Conservation (phyloP, 2,329 filamentous ascomycete species). For the Fusarium euwallaceae region DNA sequence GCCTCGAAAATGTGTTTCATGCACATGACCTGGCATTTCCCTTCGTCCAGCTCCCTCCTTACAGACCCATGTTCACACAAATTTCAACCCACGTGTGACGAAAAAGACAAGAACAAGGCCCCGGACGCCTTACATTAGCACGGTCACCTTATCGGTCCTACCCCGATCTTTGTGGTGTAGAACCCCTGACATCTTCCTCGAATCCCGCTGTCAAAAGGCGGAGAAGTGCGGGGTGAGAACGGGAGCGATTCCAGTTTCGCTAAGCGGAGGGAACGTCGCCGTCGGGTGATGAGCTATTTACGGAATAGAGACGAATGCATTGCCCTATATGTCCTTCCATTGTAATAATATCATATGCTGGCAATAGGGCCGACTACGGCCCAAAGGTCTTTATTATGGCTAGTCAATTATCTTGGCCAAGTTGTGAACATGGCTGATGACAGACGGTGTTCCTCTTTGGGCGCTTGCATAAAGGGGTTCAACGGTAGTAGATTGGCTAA, state of each 20-base stretch:
- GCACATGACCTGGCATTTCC: background rate
- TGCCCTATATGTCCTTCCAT: background rate
- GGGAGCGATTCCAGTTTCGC: slow-evolving; percentile 5
- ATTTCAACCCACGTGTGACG: background rate
- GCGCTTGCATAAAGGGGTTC: background rate
- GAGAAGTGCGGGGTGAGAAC: background rate
- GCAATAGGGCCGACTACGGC: background rate
- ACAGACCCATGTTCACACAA: background rate
- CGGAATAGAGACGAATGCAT: slow-evolving; percentile 2
- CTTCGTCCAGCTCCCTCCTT: background rate
- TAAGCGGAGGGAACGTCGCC: slow-evolving; percentile 7
- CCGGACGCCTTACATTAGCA: background rate
- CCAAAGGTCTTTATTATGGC: background rate
- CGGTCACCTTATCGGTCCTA: slow-evolving; percentile 3
- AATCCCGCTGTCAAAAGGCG: slow-evolving; percentile 3
- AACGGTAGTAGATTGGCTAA: too few relatives aligned
- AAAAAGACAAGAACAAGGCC: background rate
- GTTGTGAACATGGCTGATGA: background rate
- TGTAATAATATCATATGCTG: background rate
- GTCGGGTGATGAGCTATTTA: slow-evolving; percentile 1
- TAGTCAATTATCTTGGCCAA: background rate
- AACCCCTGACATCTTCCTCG: background rate
- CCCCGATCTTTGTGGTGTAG: background rate
- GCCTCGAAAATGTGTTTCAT: background rate
- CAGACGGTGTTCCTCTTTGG: background rate